Conservation (phyloP, 2,329 filamentous ascomycete species). For the Diaporthe longicolla region DNA sequence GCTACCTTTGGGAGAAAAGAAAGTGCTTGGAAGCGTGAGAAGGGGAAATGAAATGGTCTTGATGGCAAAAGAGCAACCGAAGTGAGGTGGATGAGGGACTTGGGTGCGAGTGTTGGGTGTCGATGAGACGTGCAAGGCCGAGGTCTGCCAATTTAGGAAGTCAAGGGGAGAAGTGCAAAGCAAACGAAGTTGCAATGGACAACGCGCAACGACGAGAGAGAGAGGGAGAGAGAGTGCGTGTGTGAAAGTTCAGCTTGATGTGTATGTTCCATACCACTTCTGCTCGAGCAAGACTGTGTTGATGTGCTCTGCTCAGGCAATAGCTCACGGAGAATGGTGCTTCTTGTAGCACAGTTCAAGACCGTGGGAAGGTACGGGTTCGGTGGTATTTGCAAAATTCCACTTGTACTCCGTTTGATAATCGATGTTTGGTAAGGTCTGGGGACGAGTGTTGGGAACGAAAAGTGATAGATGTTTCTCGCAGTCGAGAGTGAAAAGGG, state of each 20-base stretch:
- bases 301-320: not conserved
- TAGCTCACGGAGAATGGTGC: too few species aligned
- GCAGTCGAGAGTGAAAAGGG: not conserved
- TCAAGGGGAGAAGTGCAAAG: not conserved
- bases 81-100: not conserved
- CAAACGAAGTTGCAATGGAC: too few species aligned
- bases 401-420: not conserved
- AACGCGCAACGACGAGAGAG: not conserved
- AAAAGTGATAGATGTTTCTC: not conserved
- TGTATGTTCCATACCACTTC: slow-evolving; percentile 20
- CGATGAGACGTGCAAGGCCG: not conserved
- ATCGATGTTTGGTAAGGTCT: not conserved
- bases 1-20: not conserved
- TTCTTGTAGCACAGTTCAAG: not conserved
- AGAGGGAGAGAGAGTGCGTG: not conserved
- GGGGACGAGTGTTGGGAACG: not conserved
- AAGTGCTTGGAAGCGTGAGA: not conserved
- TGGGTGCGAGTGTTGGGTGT: not conserved
- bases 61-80: not conserved
- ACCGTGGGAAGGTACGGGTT: not conserved
- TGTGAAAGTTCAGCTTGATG: not conserved
- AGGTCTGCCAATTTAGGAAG: not conserved
- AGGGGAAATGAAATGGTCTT: not conserved
- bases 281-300: not conserved
- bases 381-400: too few species aligned